Percentiles rank a stretch among this genome's conserved stretches.
Conservation (phyloP, 495 filamentous ascomycete species). For the Aspergillus egyptiacus region DNA sequence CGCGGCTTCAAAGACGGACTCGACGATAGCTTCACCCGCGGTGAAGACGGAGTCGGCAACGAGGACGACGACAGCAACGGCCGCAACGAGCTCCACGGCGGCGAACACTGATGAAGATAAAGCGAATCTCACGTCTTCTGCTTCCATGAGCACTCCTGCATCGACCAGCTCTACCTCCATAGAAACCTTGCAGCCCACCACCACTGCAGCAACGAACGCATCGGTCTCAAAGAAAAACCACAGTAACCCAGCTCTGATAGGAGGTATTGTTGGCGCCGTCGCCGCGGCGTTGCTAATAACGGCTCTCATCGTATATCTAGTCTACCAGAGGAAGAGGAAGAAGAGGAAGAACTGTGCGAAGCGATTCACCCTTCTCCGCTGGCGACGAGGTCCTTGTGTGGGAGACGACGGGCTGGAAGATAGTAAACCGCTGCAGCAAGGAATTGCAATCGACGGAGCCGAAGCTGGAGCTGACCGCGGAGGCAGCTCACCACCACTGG, state of each 20-base stretch:
- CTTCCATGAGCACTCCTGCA: background rate
- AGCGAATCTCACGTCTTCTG: background rate
- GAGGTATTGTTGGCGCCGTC: constrained; percentile 25
- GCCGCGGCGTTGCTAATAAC: constrained; percentile 19
- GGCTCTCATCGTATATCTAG: constrained; percentile 16
- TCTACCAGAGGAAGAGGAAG: constrained; percentile 22
- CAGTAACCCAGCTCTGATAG: constrained; percentile 22
- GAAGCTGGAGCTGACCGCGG: no score
- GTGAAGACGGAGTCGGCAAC: constrained; percentile 4
- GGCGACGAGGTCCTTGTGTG: constrained; percentile 3
- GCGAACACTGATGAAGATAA: background rate
- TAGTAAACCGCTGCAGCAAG: no score
- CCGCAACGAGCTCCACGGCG: constrained; percentile 5
- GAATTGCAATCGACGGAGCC: no score
- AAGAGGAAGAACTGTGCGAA: constrained; percentile 17
- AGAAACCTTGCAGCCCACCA: constrained; percentile 1
- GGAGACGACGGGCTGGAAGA: background rate
- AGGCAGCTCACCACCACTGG: background rate
- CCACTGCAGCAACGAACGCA: background rate
- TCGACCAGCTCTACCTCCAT: background rate
- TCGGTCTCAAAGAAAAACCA: background rate
- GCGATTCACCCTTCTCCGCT: constrained; percentile 14
- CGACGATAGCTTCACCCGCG: background rate
- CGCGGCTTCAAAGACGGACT: background rate
- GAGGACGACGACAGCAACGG: background rate